Evolutionary conservation across 495 filamentous ascomycete genomes (phyloP).

Genomic region (Penicillium pulvis): DNA sequence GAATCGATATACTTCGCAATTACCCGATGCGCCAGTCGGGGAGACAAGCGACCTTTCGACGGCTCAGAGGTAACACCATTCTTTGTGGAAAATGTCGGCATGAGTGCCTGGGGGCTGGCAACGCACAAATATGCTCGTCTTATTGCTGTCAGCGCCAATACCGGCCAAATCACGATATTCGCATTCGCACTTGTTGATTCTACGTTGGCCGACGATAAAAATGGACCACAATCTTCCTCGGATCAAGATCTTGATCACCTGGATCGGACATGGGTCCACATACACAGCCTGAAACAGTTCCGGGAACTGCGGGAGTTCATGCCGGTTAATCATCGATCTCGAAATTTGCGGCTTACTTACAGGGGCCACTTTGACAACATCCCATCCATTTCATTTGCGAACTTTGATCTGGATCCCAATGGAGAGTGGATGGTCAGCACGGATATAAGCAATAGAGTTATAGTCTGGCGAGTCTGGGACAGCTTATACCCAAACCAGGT

Average conservation of each 20-base stretch:
- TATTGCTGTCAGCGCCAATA: conserved; percentile 81
- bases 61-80: conserved; percentile 52
- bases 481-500: conserved; percentile 29
- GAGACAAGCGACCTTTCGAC: conserved; percentile 29
- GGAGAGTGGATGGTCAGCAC: conserved; percentile 73
- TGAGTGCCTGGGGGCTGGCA: conserved; percentile 87
- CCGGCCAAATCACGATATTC: conserved; percentile 65
- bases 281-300: conserved; percentile 26
- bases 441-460: conserved; percentile 67
- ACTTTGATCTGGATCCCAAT: conserved; percentile 59
- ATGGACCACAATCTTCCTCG: conserved; percentile 24
- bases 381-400: conserved; percentile 73
- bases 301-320: conserved; percentile 30
- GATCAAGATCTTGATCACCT: conserved; percentile 28
- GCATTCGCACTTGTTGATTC: conserved; percentile 65
- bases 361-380: conserved; percentile 64
- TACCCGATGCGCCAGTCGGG: conserved; percentile 29
- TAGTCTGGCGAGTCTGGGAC: conserved; percentile 69
- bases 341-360: conserved; percentile 46
- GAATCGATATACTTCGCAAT: conserved; percentile 54
- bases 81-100: conserved; percentile 72
- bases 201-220: conserved; percentile 16
- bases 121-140: conserved; percentile 77
- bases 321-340: conserved; percentile 37
- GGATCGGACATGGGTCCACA: conserved; percentile 40